Conservation (phyloP, 345 rosid species). For the Populus davidiana region DNA sequence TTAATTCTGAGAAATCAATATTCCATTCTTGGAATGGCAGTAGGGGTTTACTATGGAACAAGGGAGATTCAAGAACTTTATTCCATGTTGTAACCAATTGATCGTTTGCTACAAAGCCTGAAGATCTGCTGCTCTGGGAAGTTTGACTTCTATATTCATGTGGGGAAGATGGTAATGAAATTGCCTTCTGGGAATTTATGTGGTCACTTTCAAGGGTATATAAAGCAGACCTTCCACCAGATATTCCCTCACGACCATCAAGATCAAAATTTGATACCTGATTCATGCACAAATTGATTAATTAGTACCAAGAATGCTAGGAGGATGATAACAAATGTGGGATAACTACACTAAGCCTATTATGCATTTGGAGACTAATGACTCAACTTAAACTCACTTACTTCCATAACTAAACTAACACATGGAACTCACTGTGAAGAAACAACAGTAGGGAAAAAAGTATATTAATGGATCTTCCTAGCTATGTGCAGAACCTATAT, state of each 20-base stretch:
- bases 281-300: conserved; percentile 12
- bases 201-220: conserved; percentile 49
- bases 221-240: conserved; percentile 63
- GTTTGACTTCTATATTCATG: conserved; percentile 63
- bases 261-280: conserved; percentile 63
- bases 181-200: conserved; percentile 78
- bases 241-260: conserved; percentile 53
- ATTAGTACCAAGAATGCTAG: conserved; percentile 15
- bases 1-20: conserved; percentile 89
- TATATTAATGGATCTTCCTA: not conserved
- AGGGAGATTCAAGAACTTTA: conserved; percentile 78
- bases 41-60: conserved; percentile 68
- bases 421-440: not conserved
- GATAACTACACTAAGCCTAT: not conserved
- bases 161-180: conserved; percentile 92
- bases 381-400: not conserved
- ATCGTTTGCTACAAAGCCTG: conserved; percentile 40
- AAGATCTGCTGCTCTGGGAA: conserved; percentile 51
- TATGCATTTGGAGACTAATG: not conserved
- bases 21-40: conserved; percentile 86
- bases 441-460: not conserved
- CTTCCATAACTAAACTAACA: not conserved
- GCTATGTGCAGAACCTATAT: not conserved
- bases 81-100: conserved; percentile 68
- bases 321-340: not conserved